Evolutionary conservation across 805 yeast genomes (phyloP).

Genomic region (Helenozyma rhizophorensis): DNA sequence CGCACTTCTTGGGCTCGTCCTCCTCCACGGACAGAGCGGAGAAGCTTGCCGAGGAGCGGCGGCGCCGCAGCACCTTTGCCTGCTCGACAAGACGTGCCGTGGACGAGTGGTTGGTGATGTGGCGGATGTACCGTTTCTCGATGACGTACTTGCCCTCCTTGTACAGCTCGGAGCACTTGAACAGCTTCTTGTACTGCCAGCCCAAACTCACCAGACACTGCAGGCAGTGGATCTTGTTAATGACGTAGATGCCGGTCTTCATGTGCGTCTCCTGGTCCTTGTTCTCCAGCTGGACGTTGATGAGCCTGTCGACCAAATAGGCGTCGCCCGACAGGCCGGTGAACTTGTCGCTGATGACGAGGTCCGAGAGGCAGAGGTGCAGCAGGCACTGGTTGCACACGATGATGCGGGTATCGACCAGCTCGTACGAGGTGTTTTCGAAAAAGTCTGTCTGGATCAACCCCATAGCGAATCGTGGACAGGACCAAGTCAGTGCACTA

Average conservation of each 20-base stretch:
- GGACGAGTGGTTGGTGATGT: slow-evolving; percentile 32
- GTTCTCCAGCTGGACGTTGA: slow-evolving; percentile 28
- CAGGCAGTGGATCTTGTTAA: slow-evolving; percentile 34
- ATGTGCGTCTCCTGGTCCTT: slow-evolving; percentile 29
- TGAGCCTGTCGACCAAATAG: slow-evolving; percentile 35
- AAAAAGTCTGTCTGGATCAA: slow-evolving; percentile 37
- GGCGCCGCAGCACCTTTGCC: slow-evolving; percentile 24
- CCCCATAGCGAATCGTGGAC: too few species aligned
- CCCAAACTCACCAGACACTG: slow-evolving; percentile 36
- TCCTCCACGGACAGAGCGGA: slow-evolving; percentile 4
- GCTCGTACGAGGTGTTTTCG: slow-evolving; percentile 32
- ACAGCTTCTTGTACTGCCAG: slow-evolving; percentile 40
- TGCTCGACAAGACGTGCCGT: slow-evolving; percentile 29
- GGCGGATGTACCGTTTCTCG: slow-evolving; percentile 32
- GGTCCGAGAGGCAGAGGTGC: slow-evolving; percentile 35
- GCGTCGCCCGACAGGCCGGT: slow-evolving; percentile 40
- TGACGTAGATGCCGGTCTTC: slow-evolving; percentile 37
- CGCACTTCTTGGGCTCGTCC: slow-evolving; percentile 2
- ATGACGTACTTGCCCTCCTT: slow-evolving; percentile 44
- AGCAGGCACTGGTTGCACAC: slow-evolving; percentile 38
- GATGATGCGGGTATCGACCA: slow-evolving; percentile 33
- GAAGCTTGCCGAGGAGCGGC: slow-evolving; percentile 17
- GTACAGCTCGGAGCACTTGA: slow-evolving; percentile 30
- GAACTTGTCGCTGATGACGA: slow-evolving; percentile 36
- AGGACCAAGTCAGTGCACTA: too few species aligned